Evolutionary conservation across 75 land plant genomes (phyloP), one percentile per base, ranked within the genome.

Genomic region (Ceratopteris richardii): DNA sequence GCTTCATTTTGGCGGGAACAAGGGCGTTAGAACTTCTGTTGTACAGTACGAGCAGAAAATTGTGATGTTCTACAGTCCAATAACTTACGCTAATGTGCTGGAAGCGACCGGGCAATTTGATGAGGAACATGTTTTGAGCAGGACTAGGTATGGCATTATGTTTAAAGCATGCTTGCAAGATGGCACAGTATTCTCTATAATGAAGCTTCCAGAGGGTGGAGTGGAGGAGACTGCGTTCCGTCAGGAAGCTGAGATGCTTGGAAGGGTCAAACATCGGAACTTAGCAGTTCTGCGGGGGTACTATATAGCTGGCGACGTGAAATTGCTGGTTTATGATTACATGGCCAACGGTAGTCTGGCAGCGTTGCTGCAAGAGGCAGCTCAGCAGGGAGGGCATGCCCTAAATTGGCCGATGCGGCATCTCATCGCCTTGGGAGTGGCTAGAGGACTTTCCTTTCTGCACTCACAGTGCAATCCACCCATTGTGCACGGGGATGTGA

Each of bases 371-470:
- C 98, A 94, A 69, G 96, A 94, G 54, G 96, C 98, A 0, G 78
- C 91, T 0, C 95, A 84, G 62, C 96, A 89, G 29, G 98, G 81
- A 47, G 98, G 97, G 18, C 94, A 92, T 53, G 81, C 85, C n/a
- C 79, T 92, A 27, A 92, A 88, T 66, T 92, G 97, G 97, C 97
- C 97, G 2, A 92, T 92, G 97, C 79, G 94, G 55, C 97, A 92
- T 55, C 86, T 92, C 43, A 93, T 93, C 21, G 96, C 90, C 6
- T 83, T 93, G 0, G 98, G 98, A n/a, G 73, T 89, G 17, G 96
- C 98, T 10, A 78, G 96, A 4, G 98, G 90, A 10, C 80, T 93
- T 0, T 74, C 96, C 18, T 89, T 89, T 60, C 74, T 93, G 3
- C 98, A 93, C 71, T 31, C 87, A 0, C 73, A 71, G 62, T 69